Conservation (phyloP, 768 basidiomycete genomes). For the Boletus subparvulus region DNA sequence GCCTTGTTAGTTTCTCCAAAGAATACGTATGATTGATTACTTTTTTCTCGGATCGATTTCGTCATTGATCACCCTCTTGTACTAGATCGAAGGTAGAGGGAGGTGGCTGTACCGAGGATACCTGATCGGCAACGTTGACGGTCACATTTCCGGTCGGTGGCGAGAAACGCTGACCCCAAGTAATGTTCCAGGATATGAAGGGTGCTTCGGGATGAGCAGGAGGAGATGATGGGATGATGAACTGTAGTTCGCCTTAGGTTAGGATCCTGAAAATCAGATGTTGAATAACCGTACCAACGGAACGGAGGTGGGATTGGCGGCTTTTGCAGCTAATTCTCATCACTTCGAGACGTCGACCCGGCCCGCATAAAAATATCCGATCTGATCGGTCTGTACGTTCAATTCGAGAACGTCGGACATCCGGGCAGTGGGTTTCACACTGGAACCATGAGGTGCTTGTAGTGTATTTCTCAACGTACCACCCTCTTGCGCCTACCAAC, state of each 20-base stretch:
- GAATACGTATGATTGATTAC: slow-evolving; percentile 61
- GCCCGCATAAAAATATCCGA: background rate
- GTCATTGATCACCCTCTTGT: background rate
- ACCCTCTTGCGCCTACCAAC: too few relatives aligned
- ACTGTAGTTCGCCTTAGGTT: background rate
- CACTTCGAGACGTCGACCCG: background rate
- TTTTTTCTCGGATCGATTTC: background rate
- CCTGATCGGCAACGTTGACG: slow-evolving; percentile 65
- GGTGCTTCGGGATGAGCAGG: slow-evolving; percentile 76
- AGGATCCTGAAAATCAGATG: too few relatives aligned
- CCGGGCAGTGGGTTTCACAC: background rate
- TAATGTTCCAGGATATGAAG: slow-evolving; percentile 74
- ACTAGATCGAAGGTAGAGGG: slow-evolving; percentile 67
- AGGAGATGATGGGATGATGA: slow-evolving; percentile 40
- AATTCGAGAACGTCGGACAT: too few relatives aligned
- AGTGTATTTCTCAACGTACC: too few relatives aligned
- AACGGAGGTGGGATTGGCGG: background rate
- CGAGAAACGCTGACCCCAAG: slow-evolving; percentile 74
- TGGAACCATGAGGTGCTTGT: too few relatives aligned
- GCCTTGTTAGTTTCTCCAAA: slow-evolving; percentile 78
- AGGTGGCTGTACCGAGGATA: slow-evolving; percentile 87
- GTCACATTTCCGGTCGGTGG: slow-evolving; percentile 82
- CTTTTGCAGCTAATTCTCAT: background rate
- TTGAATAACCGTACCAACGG: background rate
- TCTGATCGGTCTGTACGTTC: background rate